Conservation (phyloP, 768 basidiomycete genomes). For the Tricholoma furcatifolium region DNA sequence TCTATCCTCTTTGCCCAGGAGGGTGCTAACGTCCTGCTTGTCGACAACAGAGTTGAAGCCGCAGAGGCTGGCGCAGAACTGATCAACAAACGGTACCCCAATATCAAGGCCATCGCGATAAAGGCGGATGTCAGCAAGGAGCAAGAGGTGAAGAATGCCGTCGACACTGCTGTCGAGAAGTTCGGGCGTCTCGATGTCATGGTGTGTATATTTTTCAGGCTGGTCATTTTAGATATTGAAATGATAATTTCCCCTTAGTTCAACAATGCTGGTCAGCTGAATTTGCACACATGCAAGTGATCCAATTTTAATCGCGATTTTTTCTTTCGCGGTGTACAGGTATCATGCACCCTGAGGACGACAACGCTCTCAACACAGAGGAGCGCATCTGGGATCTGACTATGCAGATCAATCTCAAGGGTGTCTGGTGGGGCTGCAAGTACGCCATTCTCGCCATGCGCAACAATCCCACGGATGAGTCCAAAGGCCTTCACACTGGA, state of each 20-base stretch:
- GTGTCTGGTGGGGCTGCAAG: constrained; percentile 99
- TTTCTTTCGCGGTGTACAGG: constrained; percentile 44
- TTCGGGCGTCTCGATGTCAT: constrained; percentile 96
- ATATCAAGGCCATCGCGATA: constrained; percentile 64
- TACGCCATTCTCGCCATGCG: constrained; percentile 97
- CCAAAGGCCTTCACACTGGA: constrained; percentile 76
- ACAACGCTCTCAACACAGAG: constrained; percentile 94
- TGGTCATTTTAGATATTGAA: background rate
- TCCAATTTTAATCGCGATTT: background rate
- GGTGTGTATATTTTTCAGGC: constrained; percentile 47
- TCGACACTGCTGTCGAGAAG: constrained; percentile 74
- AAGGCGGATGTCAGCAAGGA: constrained; percentile 92
- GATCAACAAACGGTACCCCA: constrained; percentile 66
- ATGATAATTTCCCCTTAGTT: constrained; percentile 50
- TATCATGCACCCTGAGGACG: constrained; percentile 98
- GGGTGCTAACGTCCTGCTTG: constrained; percentile 87
- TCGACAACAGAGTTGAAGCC: constrained; percentile 80
- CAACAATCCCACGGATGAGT: constrained; percentile 79
- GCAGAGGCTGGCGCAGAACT: constrained; percentile 65
- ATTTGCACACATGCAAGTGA: background rate
- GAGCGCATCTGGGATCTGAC: constrained; percentile 96
- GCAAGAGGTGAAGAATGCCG: constrained; percentile 76
- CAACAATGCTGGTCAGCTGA: constrained; percentile 77
- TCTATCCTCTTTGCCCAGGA: constrained; percentile 94
- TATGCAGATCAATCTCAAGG: constrained; percentile 94